Conservation (phyloP, 179 eudicot species). For the Spergularia azorica region DNA sequence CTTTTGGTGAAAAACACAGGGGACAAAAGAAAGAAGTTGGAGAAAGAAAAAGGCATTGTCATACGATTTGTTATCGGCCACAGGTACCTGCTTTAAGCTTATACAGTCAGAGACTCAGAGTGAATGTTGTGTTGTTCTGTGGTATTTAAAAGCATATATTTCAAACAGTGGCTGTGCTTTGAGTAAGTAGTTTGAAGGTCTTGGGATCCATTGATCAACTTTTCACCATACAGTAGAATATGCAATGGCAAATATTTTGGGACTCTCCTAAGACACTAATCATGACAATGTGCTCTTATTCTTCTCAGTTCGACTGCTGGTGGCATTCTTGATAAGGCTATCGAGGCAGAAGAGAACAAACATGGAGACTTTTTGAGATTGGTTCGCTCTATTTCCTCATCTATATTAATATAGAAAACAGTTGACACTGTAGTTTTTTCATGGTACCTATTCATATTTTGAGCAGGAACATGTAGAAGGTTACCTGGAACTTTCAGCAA, state of each 20-base stretch:
- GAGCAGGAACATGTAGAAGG: slow-evolving; percentile 93
- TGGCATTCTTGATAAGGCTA: slow-evolving; percentile 87
- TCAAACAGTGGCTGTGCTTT: background rate
- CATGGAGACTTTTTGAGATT: slow-evolving; percentile 93
- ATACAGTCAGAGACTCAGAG: background rate
- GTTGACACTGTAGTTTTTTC: background rate
- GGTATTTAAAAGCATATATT: background rate
- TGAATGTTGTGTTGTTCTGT: slow-evolving; percentile 3
- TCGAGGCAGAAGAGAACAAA: slow-evolving; percentile 85
- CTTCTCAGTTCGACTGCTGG: slow-evolving; percentile 74
- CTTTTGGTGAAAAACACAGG: slow-evolving; percentile 41
- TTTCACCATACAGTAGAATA: too few relatives aligned
- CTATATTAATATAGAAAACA: background rate
- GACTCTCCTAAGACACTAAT: background rate
- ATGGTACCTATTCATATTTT: background rate
- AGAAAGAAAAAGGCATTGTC: slow-evolving; percentile 86
- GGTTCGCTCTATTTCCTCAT: slow-evolving; percentile 41
- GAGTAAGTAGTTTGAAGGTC: background rate
- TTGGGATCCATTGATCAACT: background rate
- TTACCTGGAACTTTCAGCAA: slow-evolving; percentile 81
- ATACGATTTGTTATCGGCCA: slow-evolving; percentile 96
- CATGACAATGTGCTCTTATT: background rate
- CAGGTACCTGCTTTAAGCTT: slow-evolving; percentile 40
- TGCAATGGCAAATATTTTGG: background rate
- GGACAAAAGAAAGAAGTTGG: slow-evolving; percentile 68